Evolutionary conservation across 208 protist genomes (phyloP).

Genomic region (Acanthamoeba lugdunensis): DNA sequence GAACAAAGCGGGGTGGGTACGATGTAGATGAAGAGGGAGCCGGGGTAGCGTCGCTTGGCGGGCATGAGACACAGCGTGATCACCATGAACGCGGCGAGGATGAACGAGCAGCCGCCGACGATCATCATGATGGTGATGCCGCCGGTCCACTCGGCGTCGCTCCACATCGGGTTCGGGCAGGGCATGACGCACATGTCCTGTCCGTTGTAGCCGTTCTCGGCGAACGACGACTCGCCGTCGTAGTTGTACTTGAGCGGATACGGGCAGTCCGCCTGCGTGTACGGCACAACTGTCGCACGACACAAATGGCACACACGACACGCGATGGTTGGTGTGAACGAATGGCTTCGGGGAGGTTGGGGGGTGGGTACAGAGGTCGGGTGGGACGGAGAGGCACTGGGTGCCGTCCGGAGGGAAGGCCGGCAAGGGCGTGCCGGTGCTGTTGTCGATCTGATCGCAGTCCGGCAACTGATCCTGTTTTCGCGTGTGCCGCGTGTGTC

Average conservation of each 20-base stretch:
- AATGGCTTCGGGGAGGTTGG: too few relatives aligned
- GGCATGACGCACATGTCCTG: constrained; percentile 52
- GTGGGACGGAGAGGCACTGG: constrained; percentile 35
- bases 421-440: constrained; percentile 3
- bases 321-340: too few relatives aligned
- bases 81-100: neutral
- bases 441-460: constrained; percentile 63
- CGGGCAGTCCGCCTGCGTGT: constrained; percentile 61
- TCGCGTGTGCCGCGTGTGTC: too few relatives aligned
- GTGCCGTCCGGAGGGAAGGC: constrained; percentile 42
- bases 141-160: constrained; percentile 33
- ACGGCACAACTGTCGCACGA: constrained; percentile 22
- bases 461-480: neutral
- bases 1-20: neutral
- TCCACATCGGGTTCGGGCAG: constrained; percentile 48
- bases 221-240: neutral
- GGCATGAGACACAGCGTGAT: constrained; percentile 16
- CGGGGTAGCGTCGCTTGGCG: constrained; percentile 38
- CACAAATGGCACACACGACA: too few relatives aligned
- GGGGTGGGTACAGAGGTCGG: too few relatives aligned
- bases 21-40: constrained; percentile 43
- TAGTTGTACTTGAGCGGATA: constrained; percentile 44
- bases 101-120: constrained; percentile 21
- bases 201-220: neutral
- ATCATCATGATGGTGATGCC: constrained; percentile 40